These are phyloP conservation scores for Obba rivulosa DNA, from an alignment of 768 basidiomycete species.

Conservation along the genomic window DNA sequence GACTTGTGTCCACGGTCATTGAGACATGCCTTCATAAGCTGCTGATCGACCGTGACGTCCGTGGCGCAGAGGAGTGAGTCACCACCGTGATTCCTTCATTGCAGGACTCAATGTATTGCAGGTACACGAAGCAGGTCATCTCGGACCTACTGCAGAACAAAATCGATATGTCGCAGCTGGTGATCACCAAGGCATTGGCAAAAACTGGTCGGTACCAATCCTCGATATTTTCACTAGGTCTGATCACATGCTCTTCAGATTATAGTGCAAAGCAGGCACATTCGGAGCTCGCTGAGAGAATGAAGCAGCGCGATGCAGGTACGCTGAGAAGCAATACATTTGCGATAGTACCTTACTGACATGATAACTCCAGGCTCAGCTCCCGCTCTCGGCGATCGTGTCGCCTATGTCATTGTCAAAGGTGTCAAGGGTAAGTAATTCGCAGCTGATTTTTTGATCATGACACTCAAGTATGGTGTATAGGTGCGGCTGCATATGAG, in stretches of 20 bases:
- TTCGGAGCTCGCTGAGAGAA: conserved; percentile 90
- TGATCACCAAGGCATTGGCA: conserved; percentile 95
- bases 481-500: conserved; percentile 95
- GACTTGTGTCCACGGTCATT: conserved; percentile 96
- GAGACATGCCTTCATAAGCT: conserved; percentile 98
- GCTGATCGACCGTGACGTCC: conserved; percentile 92
- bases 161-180: conserved; percentile 97
- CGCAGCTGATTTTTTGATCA: too few species aligned
- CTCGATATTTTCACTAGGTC: not conserved
- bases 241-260: conserved; percentile 39
- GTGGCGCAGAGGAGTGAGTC: conserved; percentile 84
- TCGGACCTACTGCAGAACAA: conserved; percentile 94
- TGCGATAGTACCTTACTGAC: not conserved
- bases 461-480: not conserved
- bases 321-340: conserved; percentile 10
- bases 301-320: conserved; percentile 95
- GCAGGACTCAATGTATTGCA: conserved; percentile 24
- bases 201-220: conserved; percentile 57
- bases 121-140: conserved; percentile 91
- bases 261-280: conserved; percentile 96
- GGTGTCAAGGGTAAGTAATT: conserved; percentile 74
- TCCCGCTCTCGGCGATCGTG: conserved; percentile 95
- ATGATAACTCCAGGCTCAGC: conserved; percentile 69
- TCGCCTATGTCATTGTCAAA: conserved; percentile 98
- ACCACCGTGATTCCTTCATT: not conserved